Evolutionary conservation across 768 basidiomycete species (phyloP), one percentile per base, ranked within the genome.

Genomic region (Rhizopogon vinicolor): DNA sequence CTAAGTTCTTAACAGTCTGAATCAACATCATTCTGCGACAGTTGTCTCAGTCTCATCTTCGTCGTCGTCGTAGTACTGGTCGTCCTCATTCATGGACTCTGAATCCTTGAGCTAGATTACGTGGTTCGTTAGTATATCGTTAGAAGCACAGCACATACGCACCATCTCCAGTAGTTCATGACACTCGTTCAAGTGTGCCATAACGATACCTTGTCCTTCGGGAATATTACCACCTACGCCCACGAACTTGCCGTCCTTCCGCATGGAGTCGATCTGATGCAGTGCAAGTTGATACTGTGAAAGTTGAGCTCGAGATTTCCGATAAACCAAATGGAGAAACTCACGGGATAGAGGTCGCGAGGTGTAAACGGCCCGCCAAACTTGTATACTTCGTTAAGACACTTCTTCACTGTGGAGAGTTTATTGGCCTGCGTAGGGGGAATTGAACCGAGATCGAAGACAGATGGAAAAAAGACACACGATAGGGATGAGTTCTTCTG

Each of bases 111-210:
- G 73, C 90, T 89, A 51, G 2, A 25, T 16, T 37, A 37, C 19
- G 16, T 28, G n/a, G 13, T n/a, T n/a, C 31, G 19, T 55, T 48
- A 2, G 37, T 16, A 37, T 37, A 5, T 25, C 35, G 13, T 49
- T 44, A 22, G n/a, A 51, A 54, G 7, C 35, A 22, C 16, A 22
- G 5, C 48, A 31, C 7, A 52, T 41, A 66, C 81, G 41, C 60
- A 91, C 91, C 93, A 98, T 96, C 73, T 94, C 93, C 12, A 98
- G 76, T 53, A 98, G 74, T 69, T 98, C 96, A 65, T 98, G 96
- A 56, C 94, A 96, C 71, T 98, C 96, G 60, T 89, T 94, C 50
- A 98, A 74, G 69, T 98, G 93, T 3, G 96, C 95, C 79, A 93
- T 93, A 52, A 98, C 81, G 62, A 96, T 93, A 13, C 92, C 96